Base-by-base conservation (phyloP, 2,329 filamentous ascomycete genomes). In the Fusarium sororula region DNA sequence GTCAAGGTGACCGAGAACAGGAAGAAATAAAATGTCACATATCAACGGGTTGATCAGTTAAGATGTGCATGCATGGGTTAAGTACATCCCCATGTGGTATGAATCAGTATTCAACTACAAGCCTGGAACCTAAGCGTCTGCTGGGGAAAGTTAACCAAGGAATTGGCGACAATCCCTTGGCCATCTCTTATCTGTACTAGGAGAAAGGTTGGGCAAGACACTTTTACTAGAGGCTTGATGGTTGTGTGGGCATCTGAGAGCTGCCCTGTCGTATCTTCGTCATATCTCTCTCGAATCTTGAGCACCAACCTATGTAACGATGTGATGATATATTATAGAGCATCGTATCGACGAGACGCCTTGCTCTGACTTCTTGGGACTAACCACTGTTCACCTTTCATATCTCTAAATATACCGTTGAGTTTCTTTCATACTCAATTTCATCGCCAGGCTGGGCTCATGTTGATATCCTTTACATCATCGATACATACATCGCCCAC, bases 221-320 rank as follows among this genome's bases (percentile, higher is more conserved):
- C 42, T 48, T 38, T 38, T 63, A 47, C 71, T 64, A 68, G 51
- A 59, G 30, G 38, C 55, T 71, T 72, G 65, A 48, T 75, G 72
- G 71, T 63, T 74, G 71, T 50, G 71, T 72, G 59, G 71, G 58
- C 45, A 53, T 53, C 53, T 41, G 55, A 45, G 55, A 72, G 71
- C 57, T 45, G 55, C 58, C 58, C 63, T 59, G 54, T 60, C 53
- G 66, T 59, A 67, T 63, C 57, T 48, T 74, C 45, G 72, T 74
- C 71, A 72, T 74, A 60, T 64, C 67, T 68, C 28, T 50, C 61
- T 42, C 30, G 35, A 48, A 72, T 66, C 45, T 61, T n/a, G 42
- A 61, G 55, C 41, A 39, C 30, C 30, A 30, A 30, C 11, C 18
- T 39, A 56, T 48, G 44, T 20, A 26, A 54, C 45, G 50, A 61